phyloP scores from a whole-genome alignment of 108 stramenopile species.

The Cylindrotheca fusiformis region DNA sequence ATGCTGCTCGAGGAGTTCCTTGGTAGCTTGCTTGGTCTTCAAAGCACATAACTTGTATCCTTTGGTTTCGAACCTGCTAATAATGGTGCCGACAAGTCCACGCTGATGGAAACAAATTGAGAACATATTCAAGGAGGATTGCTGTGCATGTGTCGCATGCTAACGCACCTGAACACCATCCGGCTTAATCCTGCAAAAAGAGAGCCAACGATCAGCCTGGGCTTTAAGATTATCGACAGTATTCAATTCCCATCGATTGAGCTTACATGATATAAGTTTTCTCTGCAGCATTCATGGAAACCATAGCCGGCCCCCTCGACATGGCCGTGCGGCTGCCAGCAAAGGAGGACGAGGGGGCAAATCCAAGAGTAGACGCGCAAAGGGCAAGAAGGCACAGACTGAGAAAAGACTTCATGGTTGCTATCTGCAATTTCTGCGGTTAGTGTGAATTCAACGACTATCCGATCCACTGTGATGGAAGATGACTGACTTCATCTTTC shows the following conservation, averaged over 20 bases:
- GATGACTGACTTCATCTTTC: no score
- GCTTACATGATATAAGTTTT: constrained; percentile 80
- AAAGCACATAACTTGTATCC: constrained; percentile 92
- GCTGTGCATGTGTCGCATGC: background rate
- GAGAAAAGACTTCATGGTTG: constrained; percentile 35
- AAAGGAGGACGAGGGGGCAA: constrained; percentile 5
- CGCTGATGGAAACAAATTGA: constrained; percentile 52
- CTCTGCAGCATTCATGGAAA: constrained; percentile 55
- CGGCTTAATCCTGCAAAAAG: constrained; percentile 22
- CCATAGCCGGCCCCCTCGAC: constrained; percentile 1
- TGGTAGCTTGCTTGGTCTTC: constrained; percentile 85
- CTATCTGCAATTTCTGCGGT: no score
- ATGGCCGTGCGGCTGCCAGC: background rate
- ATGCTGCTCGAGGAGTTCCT: constrained; percentile 86
- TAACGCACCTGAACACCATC: constrained; percentile 24
- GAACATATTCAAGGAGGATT: background rate
- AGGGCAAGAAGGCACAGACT: constrained; percentile 18
- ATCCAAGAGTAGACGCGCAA: constrained; percentile 16
- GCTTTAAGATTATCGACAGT: background rate
- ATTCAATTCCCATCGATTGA: constrained; percentile 2
- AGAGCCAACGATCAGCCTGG: background rate
- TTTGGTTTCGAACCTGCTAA: constrained; percentile 88
- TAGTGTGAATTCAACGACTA: no score
- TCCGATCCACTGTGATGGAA: no score
- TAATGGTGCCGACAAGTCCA: constrained; percentile 88